phyloP scores from a whole-genome alignment of 1,139 yeast genomes.

The Pichia cactophila region DNA sequence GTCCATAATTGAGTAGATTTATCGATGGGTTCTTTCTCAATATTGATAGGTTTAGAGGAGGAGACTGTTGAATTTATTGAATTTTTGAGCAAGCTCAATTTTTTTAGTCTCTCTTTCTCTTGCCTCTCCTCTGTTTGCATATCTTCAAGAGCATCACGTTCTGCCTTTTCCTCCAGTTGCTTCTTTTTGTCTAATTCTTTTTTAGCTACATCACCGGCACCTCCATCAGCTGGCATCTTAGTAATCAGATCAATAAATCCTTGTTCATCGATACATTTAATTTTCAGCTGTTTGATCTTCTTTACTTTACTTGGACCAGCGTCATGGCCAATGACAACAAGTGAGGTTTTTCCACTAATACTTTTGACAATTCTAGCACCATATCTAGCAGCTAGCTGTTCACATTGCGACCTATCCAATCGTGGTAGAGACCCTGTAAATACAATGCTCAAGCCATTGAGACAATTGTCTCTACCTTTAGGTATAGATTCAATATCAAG shows the following conservation, averaged over 20 bases:
- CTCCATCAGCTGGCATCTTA: constrained; percentile 91
- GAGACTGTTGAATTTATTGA: constrained; percentile 10
- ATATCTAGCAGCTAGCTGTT: constrained; percentile 67
- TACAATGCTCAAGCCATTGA: constrained; percentile 81
- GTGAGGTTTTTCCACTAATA: constrained; percentile 75
- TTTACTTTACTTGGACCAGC: constrained; percentile 96
- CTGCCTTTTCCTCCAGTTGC: constrained; percentile 37
- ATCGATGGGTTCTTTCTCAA: constrained; percentile 26
- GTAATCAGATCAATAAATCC: constrained; percentile 71
- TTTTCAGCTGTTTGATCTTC: constrained; percentile 62
- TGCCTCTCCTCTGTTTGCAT: constrained; percentile 7
- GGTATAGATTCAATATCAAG: constrained; percentile 36
- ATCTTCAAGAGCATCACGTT: constrained; percentile 27
- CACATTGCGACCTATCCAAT: constrained; percentile 70
- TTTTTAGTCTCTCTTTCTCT: constrained; percentile 1
- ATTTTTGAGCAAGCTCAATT: constrained; percentile 2
- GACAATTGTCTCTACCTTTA: constrained; percentile 73
- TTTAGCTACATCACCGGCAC: constrained; percentile 70
- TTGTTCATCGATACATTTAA: constrained; percentile 79
- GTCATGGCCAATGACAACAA: constrained; percentile 88
- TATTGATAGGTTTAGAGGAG: constrained; percentile 4
- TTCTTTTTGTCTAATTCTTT: constrained; percentile 64
- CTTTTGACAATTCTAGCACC: constrained; percentile 94
- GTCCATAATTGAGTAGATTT: constrained; percentile 74
- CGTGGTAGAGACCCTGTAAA: constrained; percentile 87